Evolutionary conservation across 139 green algal species (phyloP), one percentile per base, ranked within the genome.

Genomic region (Micractinium sp.): DNA sequence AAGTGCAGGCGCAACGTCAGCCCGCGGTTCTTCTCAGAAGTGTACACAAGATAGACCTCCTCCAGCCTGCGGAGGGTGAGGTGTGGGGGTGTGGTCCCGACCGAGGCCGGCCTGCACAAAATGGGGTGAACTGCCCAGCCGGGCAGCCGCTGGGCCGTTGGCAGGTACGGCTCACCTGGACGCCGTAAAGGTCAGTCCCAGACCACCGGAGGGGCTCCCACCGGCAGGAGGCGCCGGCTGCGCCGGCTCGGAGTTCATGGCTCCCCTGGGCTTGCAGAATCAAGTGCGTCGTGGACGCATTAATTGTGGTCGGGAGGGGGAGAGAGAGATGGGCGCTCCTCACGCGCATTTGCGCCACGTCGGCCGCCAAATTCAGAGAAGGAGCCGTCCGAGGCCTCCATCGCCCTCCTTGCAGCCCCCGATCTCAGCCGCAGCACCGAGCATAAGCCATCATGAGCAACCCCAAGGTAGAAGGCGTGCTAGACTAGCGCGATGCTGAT

Each of bases 11-110:
- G 81, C 79, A 91, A 47, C 39, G 81, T 91, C 39, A 88, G 67
- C 7, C 81, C 88, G 12, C 88, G 79, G 79, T 91, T 88, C 67
- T 91, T 91, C 53, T 91, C 81, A 0, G 82, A 76, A 2, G 88
- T 85, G 53, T 88, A 91, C 39, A 91, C 82, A 33, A 88, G 69
- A 41, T 88, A 91, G 35, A 91, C 88, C 23, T 81, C 66, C 39
- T 91, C 88, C 29, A 91, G 81, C 14, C 88, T 91, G 88, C n/a
- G 67, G 4, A 67, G 29, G 23, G 47, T 1, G 41, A 7, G 41
- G 25, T 39, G 41, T 18, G 27, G 18, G 74, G 2, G 69, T 76
- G 69, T 33, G 22, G 9, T 71, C 20, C 14, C 60, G 15, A 67
- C 60, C 60, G 60, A 67, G 63, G 47, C 47, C 47, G 5, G 47